Evolutionary conservation across 768 basidiomycete species (phyloP).

Genomic region (Podaxis pistillaris): DNA sequence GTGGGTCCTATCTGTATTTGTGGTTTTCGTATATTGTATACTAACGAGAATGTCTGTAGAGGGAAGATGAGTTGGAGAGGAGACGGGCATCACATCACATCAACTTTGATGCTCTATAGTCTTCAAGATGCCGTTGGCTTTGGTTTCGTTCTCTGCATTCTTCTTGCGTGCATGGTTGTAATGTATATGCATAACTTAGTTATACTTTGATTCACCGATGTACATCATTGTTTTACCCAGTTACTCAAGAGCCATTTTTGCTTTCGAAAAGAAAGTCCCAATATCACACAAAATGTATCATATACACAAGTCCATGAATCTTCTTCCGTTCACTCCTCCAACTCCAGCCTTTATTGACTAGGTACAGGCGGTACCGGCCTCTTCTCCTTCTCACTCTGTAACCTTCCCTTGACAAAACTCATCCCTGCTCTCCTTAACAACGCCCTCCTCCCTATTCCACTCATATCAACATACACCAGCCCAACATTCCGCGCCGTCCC

Average conservation of each 20-base stretch:
- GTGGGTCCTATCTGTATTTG: conserved; percentile 39
- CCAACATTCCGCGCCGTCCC: conserved; percentile 70
- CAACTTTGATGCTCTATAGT: conserved; percentile 92
- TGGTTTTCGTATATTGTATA: neutral
- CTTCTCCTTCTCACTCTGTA: conserved; percentile 15
- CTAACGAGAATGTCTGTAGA: conserved; percentile 39
- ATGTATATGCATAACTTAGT: neutral
- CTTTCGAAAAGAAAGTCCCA: neutral
- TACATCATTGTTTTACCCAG: neutral
- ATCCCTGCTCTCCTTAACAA: conserved; percentile 62
- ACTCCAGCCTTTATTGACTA: conserved; percentile 2
- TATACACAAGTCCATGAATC: neutral
- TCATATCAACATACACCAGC: conserved; percentile 75
- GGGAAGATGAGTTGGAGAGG: conserved; percentile 92
- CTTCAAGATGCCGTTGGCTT: neutral
- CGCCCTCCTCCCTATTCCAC: conserved; percentile 68
- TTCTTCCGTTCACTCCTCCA: neutral
- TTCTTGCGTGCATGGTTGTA: neutral
- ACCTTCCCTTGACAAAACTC: conserved; percentile 50
- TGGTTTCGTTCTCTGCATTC: neutral
- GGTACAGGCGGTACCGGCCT: conserved; percentile 7
- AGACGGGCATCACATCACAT: conserved; percentile 90
- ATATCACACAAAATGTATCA: neutral
- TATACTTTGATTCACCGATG: neutral
- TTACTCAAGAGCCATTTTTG: no score